Percentiles rank a stretch among this genome's conserved stretches.
Conservation (phyloP, 176 grass and related monocot species). For the Raddia guianensis region DNA sequence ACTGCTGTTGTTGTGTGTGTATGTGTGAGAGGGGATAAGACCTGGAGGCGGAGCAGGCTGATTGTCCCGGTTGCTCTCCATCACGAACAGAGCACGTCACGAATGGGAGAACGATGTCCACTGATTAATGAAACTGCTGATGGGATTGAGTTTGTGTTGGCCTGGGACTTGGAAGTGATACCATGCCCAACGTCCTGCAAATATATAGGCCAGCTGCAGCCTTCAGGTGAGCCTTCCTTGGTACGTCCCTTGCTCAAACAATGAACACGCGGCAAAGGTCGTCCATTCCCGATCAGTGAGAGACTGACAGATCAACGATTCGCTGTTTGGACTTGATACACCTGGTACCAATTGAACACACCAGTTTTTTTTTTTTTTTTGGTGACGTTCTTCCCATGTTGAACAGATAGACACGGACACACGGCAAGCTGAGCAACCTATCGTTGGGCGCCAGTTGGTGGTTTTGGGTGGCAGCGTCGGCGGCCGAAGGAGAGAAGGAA, state of each 20-base stretch:
- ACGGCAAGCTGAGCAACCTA: not conserved
- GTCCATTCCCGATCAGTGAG: too few species aligned
- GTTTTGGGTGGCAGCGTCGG: conserved; percentile 4
- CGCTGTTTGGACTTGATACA: not conserved
- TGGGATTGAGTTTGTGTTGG: too few species aligned
- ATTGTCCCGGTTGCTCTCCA: conserved; percentile 50
- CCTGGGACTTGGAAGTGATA: too few species aligned
- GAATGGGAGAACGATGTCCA: too few species aligned
- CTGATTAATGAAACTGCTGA: too few species aligned
- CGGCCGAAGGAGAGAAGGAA: not conserved
- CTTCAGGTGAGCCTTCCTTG: too few species aligned
- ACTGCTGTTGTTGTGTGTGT: too few species aligned
- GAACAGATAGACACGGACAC: not conserved
- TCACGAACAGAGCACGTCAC: not conserved
- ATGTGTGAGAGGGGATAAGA: not conserved
- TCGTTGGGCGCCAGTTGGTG: not conserved
- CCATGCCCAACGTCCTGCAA: too few species aligned
- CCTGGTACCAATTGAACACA: not conserved
- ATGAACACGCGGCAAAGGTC: too few species aligned
- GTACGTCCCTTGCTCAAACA: too few species aligned
- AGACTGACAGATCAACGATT: conserved; percentile 16
- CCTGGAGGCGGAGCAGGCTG: conserved; percentile 53
- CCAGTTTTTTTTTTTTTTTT: not conserved
- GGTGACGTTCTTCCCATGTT: too few species aligned
- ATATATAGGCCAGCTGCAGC: too few species aligned